Conservation (phyloP, 2,329 filamentous ascomycete species). For the Colletotrichum plurivorum region DNA sequence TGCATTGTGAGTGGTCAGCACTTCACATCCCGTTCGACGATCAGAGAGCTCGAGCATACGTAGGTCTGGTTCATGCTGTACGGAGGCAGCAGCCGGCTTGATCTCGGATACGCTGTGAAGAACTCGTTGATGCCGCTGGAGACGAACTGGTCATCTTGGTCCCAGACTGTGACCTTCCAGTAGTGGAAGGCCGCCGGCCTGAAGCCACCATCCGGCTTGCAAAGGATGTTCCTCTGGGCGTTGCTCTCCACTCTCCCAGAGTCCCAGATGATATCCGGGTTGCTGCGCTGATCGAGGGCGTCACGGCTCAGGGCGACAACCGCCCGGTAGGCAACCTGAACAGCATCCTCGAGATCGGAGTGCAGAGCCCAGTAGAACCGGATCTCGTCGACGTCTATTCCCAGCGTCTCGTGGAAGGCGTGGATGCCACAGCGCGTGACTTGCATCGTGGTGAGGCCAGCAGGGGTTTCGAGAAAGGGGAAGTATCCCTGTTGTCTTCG, state of each 20-base stretch:
- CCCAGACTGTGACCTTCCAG: constrained; percentile 55
- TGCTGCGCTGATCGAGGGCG: neutral
- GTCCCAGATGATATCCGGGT: constrained; percentile 38
- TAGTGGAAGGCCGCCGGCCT: constrained; percentile 52
- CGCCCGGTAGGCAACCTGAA: constrained; percentile 50
- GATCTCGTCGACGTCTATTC: constrained; percentile 55
- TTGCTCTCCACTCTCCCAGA: constrained; percentile 41
- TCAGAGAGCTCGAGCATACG: constrained; percentile 32
- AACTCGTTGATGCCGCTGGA: constrained; percentile 50
- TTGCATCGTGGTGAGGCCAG: constrained; percentile 42
- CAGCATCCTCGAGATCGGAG: constrained; percentile 46
- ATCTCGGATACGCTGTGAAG: constrained; percentile 55
- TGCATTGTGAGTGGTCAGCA: neutral
- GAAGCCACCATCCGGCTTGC: constrained; percentile 49
- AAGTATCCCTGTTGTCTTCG: neutral
- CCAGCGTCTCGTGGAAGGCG: constrained; percentile 54
- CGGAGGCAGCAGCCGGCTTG: constrained; percentile 51
- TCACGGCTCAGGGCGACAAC: constrained; percentile 1
- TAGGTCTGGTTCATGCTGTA: constrained; percentile 60
- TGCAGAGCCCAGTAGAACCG: constrained; percentile 53
- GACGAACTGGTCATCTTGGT: constrained; percentile 47
- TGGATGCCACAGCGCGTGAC: constrained; percentile 54
- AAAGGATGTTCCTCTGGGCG: constrained; percentile 44
- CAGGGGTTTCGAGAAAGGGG: neutral
- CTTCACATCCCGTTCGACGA: neutral